A percentile compares a stretch with the other conserved stretches of the same genome.
Evolutionary conservation across 163 green algal genomes (phyloP).

Genomic region (Chlamydomonas reinhardtii): DNA sequence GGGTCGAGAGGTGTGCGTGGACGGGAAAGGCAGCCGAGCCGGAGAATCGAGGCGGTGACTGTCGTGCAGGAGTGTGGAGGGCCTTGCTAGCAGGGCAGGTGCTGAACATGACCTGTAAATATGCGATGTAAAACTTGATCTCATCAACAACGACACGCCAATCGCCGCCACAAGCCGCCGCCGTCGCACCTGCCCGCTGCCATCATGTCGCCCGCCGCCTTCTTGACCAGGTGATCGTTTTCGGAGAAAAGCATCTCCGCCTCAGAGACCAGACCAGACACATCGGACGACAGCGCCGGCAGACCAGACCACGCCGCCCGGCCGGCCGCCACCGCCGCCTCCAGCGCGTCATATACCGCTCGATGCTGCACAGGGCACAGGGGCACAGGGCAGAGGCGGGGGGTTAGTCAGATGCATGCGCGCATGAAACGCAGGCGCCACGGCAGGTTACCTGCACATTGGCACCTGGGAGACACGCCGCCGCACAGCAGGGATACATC

Average conservation of each 20-base stretch:
- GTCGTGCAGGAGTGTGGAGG: no score
- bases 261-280: constrained; percentile 2
- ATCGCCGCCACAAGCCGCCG: no score
- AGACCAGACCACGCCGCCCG: neutral
- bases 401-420: no score
- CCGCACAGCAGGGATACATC: no score
- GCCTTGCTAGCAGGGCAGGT: no score
- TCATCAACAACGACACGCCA: neutral
- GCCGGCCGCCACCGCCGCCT: neutral
- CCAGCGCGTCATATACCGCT: constrained; percentile 10
- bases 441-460: no score
- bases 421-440: no score
- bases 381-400: neutral
- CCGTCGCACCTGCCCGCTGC: constrained; percentile 7
- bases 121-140: no score
- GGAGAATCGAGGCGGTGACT: no score
- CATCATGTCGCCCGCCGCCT: constrained; percentile 19
- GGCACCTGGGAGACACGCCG: no score
- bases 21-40: no score
- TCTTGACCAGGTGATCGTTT: neutral
- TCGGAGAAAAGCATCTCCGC: neutral
- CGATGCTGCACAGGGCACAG: constrained; percentile 1
- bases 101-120: no score
- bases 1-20: neutral
- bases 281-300: constrained; percentile 4